phyloP scores from a whole-genome alignment of 306 rosid species.

The Citrullus mucosospermus region DNA sequence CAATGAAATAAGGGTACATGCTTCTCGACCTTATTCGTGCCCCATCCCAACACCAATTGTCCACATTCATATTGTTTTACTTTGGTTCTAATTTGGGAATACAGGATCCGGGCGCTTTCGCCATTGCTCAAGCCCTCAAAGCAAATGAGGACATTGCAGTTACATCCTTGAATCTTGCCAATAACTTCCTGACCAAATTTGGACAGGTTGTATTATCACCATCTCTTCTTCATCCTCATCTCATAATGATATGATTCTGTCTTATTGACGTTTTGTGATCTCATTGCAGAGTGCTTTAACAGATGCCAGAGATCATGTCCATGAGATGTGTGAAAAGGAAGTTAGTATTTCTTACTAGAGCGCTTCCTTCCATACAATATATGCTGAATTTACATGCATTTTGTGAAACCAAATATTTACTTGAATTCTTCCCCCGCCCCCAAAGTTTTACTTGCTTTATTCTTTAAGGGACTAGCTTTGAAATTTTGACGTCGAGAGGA shows the following conservation, averaged over 20 bases:
- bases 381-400: background rate
- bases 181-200: slow-evolving; percentile 88
- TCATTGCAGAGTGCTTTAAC: slow-evolving; percentile 69
- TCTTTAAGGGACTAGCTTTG: background rate
- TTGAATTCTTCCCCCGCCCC: background rate
- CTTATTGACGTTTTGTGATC: slow-evolving; percentile 8
- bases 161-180: slow-evolving; percentile 59
- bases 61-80: background rate
- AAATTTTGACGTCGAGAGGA: slow-evolving; percentile 2
- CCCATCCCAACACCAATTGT: background rate
- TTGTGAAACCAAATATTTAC: background rate
- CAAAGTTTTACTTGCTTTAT: background rate
- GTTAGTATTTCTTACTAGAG: slow-evolving; percentile 57
- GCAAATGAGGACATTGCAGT: slow-evolving; percentile 80
- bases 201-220: slow-evolving; percentile 69
- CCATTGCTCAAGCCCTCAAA: slow-evolving; percentile 96
- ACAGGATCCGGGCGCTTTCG: slow-evolving; percentile 96
- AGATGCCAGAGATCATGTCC: slow-evolving; percentile 95
- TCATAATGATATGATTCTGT: background rate
- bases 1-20: slow-evolving; percentile 80
- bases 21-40: background rate
- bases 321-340: slow-evolving; percentile 93
- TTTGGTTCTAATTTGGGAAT: slow-evolving; percentile 9
- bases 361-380: background rate
- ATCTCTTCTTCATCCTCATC: background rate